Evolutionary conservation across 257 asterid genomes (phyloP), one percentile per base, ranked within the genome.

Genomic region (Plectranthus barbatus): DNA sequence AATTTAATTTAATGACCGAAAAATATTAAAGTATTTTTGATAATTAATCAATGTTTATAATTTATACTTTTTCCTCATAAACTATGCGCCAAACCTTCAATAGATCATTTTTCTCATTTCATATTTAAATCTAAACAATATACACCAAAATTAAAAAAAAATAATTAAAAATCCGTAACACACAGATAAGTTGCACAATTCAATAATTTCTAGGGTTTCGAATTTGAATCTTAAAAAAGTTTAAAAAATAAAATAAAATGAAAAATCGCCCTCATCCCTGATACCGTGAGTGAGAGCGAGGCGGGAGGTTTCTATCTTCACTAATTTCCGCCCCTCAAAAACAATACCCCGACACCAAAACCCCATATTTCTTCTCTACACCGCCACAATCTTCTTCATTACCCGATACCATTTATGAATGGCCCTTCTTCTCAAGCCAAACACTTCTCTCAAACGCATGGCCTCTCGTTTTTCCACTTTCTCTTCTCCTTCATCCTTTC

Each of bases 401-500:
- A 63, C 14, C 56, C 39, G 5, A 55, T 56, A 48, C 26, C 60
- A n/a, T 69, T 37, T 62, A 66, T 76, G 79, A 79, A 81, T 79
- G 87, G 87, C 84, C 73, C 70, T 69, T 63, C 81, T 71, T n/a
- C 61, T 81, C 60, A 81, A 76, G 80, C 82, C 83, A 21, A 74
- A 42, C 52, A 65, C 61, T 52, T 68, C 82, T 24, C 60, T 65
- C 49, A 81, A 78, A 74, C 77, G 81, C 48, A 81, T 81, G 87
- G 83, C 84, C 57, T 72, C 77, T 68, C 78, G 82, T 57, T 62
- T 81, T 41, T 48, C 70, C 53, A 33, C 72, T 20, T 53, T 41
- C 55, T 75, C 67, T 20, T 76, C 68, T 21, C 60, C 69, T 56
- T 72, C 69, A 59, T 64, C 80, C 44, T 9, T 62, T 48, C 67